A percentile compares a stretch with the other conserved stretches of the same genome.
Conservation (phyloP, 805 yeast species). For the Pichia scutulata region DNA sequence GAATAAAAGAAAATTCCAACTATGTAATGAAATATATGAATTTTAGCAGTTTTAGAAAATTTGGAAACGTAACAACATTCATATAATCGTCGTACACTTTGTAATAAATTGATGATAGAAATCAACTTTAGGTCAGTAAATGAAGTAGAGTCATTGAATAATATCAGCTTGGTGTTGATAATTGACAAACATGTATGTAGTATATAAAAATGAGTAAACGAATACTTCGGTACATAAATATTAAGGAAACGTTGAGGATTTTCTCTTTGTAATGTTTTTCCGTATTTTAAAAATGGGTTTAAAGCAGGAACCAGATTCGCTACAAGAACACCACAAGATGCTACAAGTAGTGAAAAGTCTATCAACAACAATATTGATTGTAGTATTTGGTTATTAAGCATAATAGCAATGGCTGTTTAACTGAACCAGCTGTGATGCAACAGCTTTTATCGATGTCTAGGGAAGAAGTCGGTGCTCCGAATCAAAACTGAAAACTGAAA, state of each 20-base stretch:
- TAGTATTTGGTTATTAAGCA: neutral
- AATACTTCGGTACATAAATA: conserved; percentile 52
- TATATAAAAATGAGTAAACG: conserved; percentile 58
- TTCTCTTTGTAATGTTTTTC: conserved; percentile 9
- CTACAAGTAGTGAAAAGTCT: neutral
- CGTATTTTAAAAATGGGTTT: conserved; percentile 11
- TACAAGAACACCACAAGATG: conserved; percentile 6
- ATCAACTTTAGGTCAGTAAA: conserved; percentile 1
- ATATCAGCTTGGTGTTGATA: neutral
- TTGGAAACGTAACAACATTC: conserved; percentile 48
- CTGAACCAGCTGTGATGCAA: no score
- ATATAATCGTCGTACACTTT: conserved; percentile 45
- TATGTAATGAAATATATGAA: conserved; percentile 59
- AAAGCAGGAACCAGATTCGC: conserved; percentile 8
- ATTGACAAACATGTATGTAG: conserved; percentile 32
- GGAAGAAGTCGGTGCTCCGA: neutral
- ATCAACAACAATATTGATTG: neutral
- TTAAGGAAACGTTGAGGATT: neutral
- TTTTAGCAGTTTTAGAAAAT: conserved; percentile 40
- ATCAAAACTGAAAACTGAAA: no score
- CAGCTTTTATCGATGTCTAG: no score
- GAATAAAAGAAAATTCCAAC: conserved; percentile 58
- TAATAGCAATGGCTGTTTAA: neutral
- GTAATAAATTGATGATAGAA: conserved; percentile 30
- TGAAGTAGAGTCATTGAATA: neutral